Percentiles rank a stretch among this genome's conserved stretches.
Conservation (phyloP, 768 basidiomycete genomes). For the Suillus weaverae region DNA sequence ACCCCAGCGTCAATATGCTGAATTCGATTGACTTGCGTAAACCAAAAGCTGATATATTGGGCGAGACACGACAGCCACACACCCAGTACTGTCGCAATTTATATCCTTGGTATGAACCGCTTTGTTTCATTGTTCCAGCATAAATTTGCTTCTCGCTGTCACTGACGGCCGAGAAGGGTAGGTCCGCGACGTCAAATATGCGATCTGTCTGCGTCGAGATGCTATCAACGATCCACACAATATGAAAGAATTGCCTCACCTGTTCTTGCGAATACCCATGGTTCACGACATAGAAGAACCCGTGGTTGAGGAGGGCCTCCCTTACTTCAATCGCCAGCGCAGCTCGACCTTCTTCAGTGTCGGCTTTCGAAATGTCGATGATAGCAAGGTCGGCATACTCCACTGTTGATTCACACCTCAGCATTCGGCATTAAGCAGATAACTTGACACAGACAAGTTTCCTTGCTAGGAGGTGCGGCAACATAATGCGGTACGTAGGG, state of each 20-base stretch:
- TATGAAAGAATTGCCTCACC: slow-evolving; percentile 15
- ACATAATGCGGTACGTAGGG: slow-evolving; percentile 40
- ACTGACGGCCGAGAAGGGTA: slow-evolving; percentile 42
- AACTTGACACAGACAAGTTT: slow-evolving; percentile 31
- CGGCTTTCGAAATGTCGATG: slow-evolving; percentile 48
- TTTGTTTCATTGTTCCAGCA: slow-evolving; percentile 41
- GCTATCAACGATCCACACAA: background rate
- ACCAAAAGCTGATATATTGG: background rate
- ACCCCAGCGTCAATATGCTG: slow-evolving; percentile 66
- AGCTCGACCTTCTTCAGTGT: slow-evolving; percentile 38
- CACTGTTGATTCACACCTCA: slow-evolving; percentile 36
- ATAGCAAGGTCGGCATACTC: slow-evolving; percentile 52
- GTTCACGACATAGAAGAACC: slow-evolving; percentile 44
- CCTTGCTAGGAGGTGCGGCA: slow-evolving; percentile 35
- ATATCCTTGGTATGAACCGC: slow-evolving; percentile 53
- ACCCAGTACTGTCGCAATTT: slow-evolving; percentile 54
- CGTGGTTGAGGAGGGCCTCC: slow-evolving; percentile 45
- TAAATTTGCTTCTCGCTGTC: slow-evolving; percentile 45
- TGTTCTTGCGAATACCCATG: slow-evolving; percentile 41
- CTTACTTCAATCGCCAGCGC: slow-evolving; percentile 41
- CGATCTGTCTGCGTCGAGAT: slow-evolving; percentile 37
- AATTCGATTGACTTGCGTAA: background rate
- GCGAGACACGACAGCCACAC: background rate
- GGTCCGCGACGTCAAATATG: slow-evolving; percentile 50
- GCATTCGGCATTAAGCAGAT: background rate